A percentile compares a stretch with the other conserved stretches of the same genome.
These are phyloP conservation scores for Sanghuangporus baumii DNA, from an alignment of 1,284 basidiomycete species.

Conservation along the genomic window DNA sequence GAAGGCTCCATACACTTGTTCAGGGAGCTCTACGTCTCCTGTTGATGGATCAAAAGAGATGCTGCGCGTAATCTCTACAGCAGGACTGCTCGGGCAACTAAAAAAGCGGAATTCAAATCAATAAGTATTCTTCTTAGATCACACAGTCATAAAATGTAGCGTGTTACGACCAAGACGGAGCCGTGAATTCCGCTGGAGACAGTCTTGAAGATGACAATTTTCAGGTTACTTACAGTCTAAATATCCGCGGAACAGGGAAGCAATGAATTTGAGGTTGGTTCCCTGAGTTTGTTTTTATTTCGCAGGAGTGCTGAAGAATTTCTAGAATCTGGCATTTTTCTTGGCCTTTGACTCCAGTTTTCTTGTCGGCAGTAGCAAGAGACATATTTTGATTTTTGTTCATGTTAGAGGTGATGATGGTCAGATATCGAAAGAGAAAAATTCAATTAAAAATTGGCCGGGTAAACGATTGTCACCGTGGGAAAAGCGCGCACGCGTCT, in stretches of 20 bases:
- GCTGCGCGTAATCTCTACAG: slow-evolving; percentile 64
- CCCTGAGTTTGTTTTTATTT: slow-evolving; percentile 27
- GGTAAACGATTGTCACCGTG: not conserved
- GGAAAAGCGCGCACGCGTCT: slow-evolving; percentile 27
- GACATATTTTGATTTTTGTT: not conserved
- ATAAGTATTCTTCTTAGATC: not conserved
- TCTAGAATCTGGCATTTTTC: slow-evolving; percentile 54
- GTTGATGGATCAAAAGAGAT: slow-evolving; percentile 51
- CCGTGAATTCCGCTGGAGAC: not conserved
- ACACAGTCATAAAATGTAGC: not conserved
- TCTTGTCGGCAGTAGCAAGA: not conserved
- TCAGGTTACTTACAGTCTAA: slow-evolving; percentile 50
- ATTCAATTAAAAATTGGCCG: not conserved
- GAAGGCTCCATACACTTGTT: slow-evolving; percentile 31
- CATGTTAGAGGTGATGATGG: not conserved
- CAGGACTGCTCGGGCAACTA: slow-evolving; percentile 59
- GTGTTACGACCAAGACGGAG: not conserved
- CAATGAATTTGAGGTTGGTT: slow-evolving; percentile 41
- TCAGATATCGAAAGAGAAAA: not conserved
- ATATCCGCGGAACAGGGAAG: slow-evolving; percentile 65
- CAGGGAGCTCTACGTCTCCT: slow-evolving; percentile 56
- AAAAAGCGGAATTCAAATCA: not conserved
- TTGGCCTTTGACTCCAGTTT: not conserved
- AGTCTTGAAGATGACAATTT: not conserved
- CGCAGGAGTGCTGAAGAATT: slow-evolving; percentile 65